Evolutionary conservation across 2,329 filamentous ascomycete genomes (phyloP), one percentile per base, ranked within the genome.

Genomic region (Cercospora sp.): DNA sequence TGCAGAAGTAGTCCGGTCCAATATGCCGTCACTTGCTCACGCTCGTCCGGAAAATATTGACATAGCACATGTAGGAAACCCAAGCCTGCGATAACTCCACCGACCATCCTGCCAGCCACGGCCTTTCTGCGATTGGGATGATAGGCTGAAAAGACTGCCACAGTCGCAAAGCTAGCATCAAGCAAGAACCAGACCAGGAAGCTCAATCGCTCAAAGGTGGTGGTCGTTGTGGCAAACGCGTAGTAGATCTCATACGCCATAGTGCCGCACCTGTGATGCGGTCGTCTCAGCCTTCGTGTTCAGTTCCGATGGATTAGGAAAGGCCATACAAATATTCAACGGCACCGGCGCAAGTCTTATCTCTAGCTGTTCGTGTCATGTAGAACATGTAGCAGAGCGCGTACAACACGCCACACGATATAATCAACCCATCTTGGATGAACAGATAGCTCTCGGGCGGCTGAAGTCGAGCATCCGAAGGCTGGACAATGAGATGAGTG

Each of bases 401-500:
- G 69, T 81, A 81, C 20, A 81, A 74, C 28, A 80, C 71, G 60
- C 79, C 79, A 53, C 80, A 81, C 6, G 77, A 73, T 42, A 81
- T 77, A 53, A 81, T 81, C 9, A 81, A 72, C 61, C 79, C 79
- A 73, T 81, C 79, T 66, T 80, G 79, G 12, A 81, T 73, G 71
- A 76, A 80, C 48, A 81, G 77, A 71, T 81, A 81, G 66, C 76
- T 78, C 68, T 81, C 75, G 12, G 78, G 79, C 0, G 79, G 79
- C 26, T 77, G 71, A 9, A 80, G 73, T 1, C 75, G 77, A 0
- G 80, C 74, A 71, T 86, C 84, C 20, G 82, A 81, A 64, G 86
- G 81, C 73, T 87, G 83, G 60, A 82, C 84, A 2, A 87, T 81
- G 1, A 85, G 80, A 18, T 86, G 80, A 16, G 31, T 58, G 58